Percentiles rank a stretch among this genome's conserved stretches.
Evolutionary conservation across 108 stramenopile genomes (phyloP).

Genomic region (Skeletonema grethae): DNA sequence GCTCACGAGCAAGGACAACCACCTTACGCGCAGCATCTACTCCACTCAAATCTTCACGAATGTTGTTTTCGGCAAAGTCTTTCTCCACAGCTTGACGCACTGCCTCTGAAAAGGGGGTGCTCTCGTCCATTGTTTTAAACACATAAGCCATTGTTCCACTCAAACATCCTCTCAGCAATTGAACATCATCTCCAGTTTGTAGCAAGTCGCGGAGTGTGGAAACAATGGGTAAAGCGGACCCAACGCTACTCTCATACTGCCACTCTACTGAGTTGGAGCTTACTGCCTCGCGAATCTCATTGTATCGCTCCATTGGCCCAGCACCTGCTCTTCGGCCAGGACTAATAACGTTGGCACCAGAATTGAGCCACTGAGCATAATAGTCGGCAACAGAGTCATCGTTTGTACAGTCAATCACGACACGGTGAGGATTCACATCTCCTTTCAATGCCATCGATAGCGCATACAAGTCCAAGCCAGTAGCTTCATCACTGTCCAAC

Average conservation of each 20-base stretch:
- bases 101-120: constrained; percentile 61
- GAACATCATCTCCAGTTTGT: constrained; percentile 69
- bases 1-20: constrained; percentile 57
- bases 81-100: constrained; percentile 60
- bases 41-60: constrained; percentile 61
- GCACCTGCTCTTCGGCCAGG: constrained; percentile 66
- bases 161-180: constrained; percentile 64
- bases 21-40: constrained; percentile 51
- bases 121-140: constrained; percentile 53
- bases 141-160: constrained; percentile 82
- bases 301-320: constrained; percentile 67
- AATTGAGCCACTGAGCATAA: constrained; percentile 71
- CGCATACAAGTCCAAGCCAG: constrained; percentile 57
- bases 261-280: constrained; percentile 55
- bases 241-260: constrained; percentile 80
- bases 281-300: constrained; percentile 55
- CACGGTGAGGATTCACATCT: constrained; percentile 80
- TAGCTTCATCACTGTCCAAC: constrained; percentile 47
- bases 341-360: constrained; percentile 74
- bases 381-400: constrained; percentile 56
- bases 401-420: constrained; percentile 80
- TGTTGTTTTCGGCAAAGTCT: constrained; percentile 67
- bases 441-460: constrained; percentile 60
- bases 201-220: constrained; percentile 73
- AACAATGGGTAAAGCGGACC: constrained; percentile 77